Percentiles rank a stretch among this genome's conserved stretches.
Conservation (phyloP, 148 eudicot genomes). For the Rhododendron williamsianum region DNA sequence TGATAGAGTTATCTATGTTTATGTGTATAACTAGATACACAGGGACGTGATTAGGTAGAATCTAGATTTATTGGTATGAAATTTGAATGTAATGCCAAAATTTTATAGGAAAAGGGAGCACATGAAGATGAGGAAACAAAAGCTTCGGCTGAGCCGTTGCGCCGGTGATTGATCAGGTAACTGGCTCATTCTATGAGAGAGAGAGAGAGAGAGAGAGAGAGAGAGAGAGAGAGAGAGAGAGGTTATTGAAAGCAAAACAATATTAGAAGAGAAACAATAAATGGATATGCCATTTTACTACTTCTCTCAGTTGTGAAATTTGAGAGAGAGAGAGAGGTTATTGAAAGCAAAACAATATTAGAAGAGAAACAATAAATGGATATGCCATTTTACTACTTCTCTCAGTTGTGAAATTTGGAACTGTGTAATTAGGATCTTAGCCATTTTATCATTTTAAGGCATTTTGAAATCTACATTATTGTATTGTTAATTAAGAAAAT, state of each 20-base stretch:
- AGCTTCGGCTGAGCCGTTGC: slow-evolving; percentile 26
- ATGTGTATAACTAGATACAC: background rate
- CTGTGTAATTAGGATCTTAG: background rate
- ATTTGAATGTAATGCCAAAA: slow-evolving; percentile 2
- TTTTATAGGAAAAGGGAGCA: slow-evolving; percentile 35
- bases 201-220: background rate
- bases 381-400: background rate
- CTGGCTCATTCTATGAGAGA: background rate
- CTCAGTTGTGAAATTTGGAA: background rate
- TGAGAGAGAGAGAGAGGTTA: background rate
- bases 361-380: background rate
- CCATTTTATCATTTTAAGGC: background rate
- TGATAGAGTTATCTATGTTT: background rate
- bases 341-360: background rate
- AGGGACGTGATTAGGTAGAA: background rate
- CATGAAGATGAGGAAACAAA: slow-evolving; percentile 29
- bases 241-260: background rate
- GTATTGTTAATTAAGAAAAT: background rate
- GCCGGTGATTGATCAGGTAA: slow-evolving; percentile 32
- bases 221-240: background rate
- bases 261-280: background rate
- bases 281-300: background rate
- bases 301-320: background rate
- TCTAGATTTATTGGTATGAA: background rate
- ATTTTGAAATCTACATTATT: background rate